Evolutionary conservation across 2,329 filamentous ascomycete genomes (phyloP), one percentile per base, ranked within the genome.

Genomic region (Fusarium lyarnte): DNA sequence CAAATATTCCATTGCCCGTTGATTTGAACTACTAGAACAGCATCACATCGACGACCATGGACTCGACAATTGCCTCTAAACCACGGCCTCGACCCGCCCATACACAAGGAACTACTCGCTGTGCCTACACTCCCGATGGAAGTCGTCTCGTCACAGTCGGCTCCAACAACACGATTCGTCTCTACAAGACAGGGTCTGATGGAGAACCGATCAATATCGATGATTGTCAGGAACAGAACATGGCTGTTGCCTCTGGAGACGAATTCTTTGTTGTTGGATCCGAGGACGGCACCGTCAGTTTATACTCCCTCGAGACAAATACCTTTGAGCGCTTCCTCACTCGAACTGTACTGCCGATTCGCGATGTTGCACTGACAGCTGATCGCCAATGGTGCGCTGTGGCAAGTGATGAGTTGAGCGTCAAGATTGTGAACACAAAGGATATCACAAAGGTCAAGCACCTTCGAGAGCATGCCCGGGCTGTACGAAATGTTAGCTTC

Each of bases 271-370:
- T 98, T 47, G 91, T 94, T 69, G 96, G 94, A 33, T 93, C 94
- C 25, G 95, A 99, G 81, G 95, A 98, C 83, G 96, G 97, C 78
- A 96, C 93, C n/a, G 94, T 99, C 77, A 97, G 93, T 85, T 90
- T 94, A 76, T 99, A 97, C 85, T 93, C 93, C n/a, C 87, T 98
- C 54, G 87, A 89, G 63, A 90, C 89, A 6, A 91, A 91, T 77
- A 82, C 86, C 33, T 94, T 97, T 82, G 93, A 97, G 70, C 91
- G 92, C 66, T 92, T 97, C 73, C 88, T 99, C 55, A 88, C 94
- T 31, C 91, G 96, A 72, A 93, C 92, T 64, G 91, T 94, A n/a
- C 85, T 98, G 6, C 94, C 96, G 1, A 90, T 98, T 36, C 90
- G 96, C 77, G 94, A 98, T 80, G 86, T 99, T 58, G 91, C 93